Evolutionary conservation across 257 asterid genomes (phyloP).

Genomic region (Penstemon newberryi): DNA sequence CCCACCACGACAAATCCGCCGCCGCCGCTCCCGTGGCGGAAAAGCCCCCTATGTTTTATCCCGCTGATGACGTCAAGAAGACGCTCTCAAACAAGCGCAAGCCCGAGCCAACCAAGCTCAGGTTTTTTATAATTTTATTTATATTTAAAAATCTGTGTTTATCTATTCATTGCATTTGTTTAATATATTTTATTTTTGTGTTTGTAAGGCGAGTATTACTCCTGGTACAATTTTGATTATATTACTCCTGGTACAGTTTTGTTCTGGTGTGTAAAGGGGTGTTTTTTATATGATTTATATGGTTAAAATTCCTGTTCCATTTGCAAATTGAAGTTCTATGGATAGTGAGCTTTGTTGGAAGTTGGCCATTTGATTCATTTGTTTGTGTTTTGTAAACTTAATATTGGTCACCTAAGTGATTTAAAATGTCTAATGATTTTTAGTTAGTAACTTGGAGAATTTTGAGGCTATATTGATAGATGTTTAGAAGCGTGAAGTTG

Average conservation of each 20-base stretch:
- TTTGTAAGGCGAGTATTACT: constrained; percentile 42
- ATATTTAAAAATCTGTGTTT: no score
- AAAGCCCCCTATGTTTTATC: constrained; percentile 53
- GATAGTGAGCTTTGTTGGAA: no score
- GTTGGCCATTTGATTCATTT: no score
- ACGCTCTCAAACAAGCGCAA: constrained; percentile 53
- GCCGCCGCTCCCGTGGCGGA: constrained; percentile 27
- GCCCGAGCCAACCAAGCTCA: constrained; percentile 52
- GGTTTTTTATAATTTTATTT: constrained; percentile 22
- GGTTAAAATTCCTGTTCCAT: no score
- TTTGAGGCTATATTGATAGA: no score
- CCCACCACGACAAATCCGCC: constrained; percentile 36
- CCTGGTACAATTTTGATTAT: constrained; percentile 35
- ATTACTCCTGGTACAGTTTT: constrained; percentile 15
- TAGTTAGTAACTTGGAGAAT: no score
- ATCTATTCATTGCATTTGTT: not conserved
- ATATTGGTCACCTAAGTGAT: no score
- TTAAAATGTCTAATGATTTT: no score
- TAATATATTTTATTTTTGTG: not conserved
- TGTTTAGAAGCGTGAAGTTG: no score
- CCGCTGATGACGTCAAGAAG: constrained; percentile 54
- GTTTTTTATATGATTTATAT: no score
- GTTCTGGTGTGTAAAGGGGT: not conserved
- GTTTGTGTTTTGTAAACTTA: no score
- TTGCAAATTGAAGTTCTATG: no score